phyloP scores from a whole-genome alignment of 306 rosid species.

The Quercus variabilis region DNA sequence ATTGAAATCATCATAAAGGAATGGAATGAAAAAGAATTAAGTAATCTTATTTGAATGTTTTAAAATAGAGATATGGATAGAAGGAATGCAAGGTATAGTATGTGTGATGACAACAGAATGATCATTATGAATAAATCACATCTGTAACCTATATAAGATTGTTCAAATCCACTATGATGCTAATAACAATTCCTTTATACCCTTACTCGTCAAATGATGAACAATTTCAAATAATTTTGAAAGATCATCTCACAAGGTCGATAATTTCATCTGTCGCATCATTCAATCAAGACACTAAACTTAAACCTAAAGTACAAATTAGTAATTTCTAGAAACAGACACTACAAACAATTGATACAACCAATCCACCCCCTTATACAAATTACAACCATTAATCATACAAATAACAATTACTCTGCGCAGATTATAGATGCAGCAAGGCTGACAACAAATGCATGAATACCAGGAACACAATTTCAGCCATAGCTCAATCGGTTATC shows the following conservation, averaged over 20 bases:
- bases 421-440: constrained; percentile 5
- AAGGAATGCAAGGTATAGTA: no score
- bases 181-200: not conserved
- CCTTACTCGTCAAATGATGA: not conserved
- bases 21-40: no score
- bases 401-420: constrained; percentile 15
- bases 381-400: not conserved
- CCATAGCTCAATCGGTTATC: constrained; percentile 69
- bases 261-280: constrained; percentile 1
- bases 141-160: not conserved
- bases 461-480: constrained; percentile 14
- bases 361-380: constrained; percentile 21
- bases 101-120: no score
- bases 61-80: no score
- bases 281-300: not conserved
- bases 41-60: no score
- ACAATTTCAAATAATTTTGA: not conserved
- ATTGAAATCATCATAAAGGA: no score
- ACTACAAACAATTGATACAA: constrained; percentile 34
- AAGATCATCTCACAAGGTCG: not conserved
- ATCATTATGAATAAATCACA: not conserved
- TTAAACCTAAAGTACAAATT: constrained; percentile 27
- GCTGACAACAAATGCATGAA: not conserved
- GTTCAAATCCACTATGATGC: not conserved
- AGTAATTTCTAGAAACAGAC: constrained; percentile 16